Evolutionary conservation across 2,329 filamentous ascomycete genomes (phyloP).

Genomic region (Monosporascus sp.): DNA sequence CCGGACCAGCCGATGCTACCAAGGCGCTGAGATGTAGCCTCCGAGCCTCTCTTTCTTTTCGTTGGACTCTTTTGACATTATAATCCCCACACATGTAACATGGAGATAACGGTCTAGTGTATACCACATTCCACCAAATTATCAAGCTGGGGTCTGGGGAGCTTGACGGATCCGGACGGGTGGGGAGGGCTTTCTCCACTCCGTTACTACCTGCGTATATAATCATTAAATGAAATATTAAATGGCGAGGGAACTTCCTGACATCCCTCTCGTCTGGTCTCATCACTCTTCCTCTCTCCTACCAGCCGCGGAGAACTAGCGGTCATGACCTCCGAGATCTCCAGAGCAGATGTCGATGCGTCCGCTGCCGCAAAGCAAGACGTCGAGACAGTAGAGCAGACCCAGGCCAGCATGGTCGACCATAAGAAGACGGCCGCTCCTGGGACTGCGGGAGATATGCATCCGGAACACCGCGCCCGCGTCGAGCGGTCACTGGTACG

Average conservation of each 20-base stretch:
- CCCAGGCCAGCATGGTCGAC: background rate
- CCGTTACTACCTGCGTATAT: background rate
- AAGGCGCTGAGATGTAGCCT: constrained; percentile 23
- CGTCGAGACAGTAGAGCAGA: constrained; percentile 15
- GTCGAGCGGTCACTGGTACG: constrained; percentile 62
- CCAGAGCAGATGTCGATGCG: constrained; percentile 7
- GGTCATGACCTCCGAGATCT: constrained; percentile 19
- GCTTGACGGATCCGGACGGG: too few species aligned
- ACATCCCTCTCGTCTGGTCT: background rate
- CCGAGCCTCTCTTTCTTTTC: constrained; percentile 8
- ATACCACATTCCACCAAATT: background rate
- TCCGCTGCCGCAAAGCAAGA: constrained; percentile 9
- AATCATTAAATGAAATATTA: background rate
- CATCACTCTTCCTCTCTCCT: background rate
- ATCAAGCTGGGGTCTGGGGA: background rate
- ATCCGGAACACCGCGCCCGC: constrained; percentile 42
- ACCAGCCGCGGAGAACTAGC: background rate
- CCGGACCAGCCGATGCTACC: constrained; percentile 2
- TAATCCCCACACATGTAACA: constrained; percentile 5
- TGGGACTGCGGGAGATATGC: constrained; percentile 17
- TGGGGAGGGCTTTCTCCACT: background rate
- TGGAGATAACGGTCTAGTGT: constrained; percentile 1
- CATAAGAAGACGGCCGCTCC: background rate
- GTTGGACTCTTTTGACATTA: constrained; percentile 1
- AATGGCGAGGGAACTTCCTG: background rate